phyloP scores from a whole-genome alignment of 441 rosid genomes.

The Geranium incanum region DNA sequence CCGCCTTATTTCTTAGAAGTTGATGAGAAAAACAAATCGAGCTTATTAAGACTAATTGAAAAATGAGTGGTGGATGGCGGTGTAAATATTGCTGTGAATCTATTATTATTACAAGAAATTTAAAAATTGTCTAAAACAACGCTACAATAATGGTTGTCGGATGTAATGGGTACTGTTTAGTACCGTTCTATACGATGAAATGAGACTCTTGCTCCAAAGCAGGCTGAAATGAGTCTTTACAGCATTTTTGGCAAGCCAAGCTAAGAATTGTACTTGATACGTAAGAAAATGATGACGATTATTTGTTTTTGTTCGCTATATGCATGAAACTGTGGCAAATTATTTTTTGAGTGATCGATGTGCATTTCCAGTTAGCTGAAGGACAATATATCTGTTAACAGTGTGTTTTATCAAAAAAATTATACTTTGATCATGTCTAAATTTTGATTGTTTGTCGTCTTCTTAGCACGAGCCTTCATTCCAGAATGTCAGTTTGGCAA shows the following conservation, averaged over 20 bases:
- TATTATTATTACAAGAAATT: not conserved
- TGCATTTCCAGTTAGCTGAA: no score
- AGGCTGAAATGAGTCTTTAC: not conserved
- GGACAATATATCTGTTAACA: not conserved
- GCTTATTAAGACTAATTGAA: no score
- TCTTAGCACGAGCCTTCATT: not conserved
- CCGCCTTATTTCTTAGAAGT: no score
- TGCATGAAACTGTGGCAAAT: no score
- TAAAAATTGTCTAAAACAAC: not conserved
- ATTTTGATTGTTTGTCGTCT: not conserved
- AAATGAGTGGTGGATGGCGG: no score
- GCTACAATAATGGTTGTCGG: not conserved
- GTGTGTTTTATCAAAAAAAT: no score
- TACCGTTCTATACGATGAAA: not conserved
- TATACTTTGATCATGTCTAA: not conserved
- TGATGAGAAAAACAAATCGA: no score
- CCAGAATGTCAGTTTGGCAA: conserved; percentile 6
- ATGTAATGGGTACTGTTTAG: not conserved
- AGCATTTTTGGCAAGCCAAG: not conserved
- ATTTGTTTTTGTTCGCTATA: not conserved
- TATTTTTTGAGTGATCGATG: no score
- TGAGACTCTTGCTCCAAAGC: not conserved
- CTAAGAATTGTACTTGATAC: not conserved
- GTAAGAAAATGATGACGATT: not conserved
- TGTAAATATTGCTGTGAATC: no score